Conservation (phyloP, 2,329 filamentous ascomycete genomes). For the Acrodontium crateriforme region DNA sequence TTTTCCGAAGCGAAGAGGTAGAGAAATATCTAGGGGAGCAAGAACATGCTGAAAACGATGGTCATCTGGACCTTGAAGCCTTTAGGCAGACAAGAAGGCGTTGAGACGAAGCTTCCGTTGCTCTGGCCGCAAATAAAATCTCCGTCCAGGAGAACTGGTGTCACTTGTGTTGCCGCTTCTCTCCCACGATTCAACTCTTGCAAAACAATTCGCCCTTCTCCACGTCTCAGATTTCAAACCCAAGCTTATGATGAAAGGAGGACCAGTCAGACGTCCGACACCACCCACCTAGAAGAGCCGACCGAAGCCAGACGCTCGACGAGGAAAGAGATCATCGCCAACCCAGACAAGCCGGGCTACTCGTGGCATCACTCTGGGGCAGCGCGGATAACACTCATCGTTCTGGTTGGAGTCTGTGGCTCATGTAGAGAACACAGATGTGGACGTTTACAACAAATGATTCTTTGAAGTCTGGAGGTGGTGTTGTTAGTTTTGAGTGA, state of each 20-base stretch:
- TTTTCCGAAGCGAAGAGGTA: constrained; percentile 63
- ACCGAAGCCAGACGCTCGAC: constrained; percentile 20
- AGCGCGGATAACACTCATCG: constrained; percentile 22
- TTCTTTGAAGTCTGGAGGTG: constrained; percentile 7
- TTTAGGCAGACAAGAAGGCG: constrained; percentile 5
- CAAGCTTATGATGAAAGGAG: too few relatives aligned
- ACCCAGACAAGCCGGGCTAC: constrained; percentile 8
- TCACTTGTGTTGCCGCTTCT: too few relatives aligned
- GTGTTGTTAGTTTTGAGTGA: not conserved
- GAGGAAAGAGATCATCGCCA: constrained; percentile 23
- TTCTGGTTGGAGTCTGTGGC: constrained; percentile 20
- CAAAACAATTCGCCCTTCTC: too few relatives aligned
- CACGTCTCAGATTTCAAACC: too few relatives aligned
- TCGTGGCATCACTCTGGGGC: constrained; percentile 23
- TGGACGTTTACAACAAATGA: constrained; percentile 9
- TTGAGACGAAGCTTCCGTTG: too few relatives aligned
- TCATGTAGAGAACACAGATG: constrained; percentile 9
- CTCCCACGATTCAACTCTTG: too few relatives aligned
- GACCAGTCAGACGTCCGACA: constrained; percentile 23
- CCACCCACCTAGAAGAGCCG: constrained; percentile 19
- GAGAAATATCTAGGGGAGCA: constrained; percentile 52
- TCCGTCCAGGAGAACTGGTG: too few relatives aligned
- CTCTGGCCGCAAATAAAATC: too few relatives aligned
- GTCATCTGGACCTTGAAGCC: constrained; percentile 5
- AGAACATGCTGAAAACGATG: not conserved